Evolutionary conservation across 345 rosid species (phyloP).

Genomic region (Eucalyptus regnans): DNA sequence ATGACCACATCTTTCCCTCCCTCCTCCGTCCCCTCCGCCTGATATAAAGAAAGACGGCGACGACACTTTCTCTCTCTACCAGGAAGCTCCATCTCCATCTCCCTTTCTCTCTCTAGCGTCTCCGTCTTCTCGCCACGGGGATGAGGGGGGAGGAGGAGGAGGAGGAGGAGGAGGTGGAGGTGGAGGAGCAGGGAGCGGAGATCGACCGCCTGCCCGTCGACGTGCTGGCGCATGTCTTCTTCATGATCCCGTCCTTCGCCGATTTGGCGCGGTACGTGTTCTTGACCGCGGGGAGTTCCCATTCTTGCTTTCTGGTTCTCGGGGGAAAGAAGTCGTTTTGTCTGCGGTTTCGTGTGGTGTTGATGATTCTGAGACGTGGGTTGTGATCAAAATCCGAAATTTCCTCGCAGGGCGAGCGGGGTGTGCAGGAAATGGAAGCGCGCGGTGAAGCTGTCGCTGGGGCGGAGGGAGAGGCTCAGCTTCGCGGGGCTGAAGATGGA

Average conservation of each 20-base stretch:
- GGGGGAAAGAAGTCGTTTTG: neutral
- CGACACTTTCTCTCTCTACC: neutral
- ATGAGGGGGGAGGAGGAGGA: neutral
- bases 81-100: neutral
- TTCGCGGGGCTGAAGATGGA: conserved; percentile 86
- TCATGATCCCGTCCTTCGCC: conserved; percentile 54
- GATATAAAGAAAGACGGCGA: neutral
- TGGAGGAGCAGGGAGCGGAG: conserved; percentile 41
- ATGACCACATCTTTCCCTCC: neutral
- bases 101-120: neutral
- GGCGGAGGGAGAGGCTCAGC: conserved; percentile 50
- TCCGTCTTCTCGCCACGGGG: neutral
- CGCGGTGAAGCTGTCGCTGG: conserved; percentile 79
- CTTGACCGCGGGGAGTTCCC: neutral
- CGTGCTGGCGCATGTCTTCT: conserved; percentile 61
- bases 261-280: conserved; percentile 65
- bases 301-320: neutral
- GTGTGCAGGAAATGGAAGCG: conserved; percentile 84
- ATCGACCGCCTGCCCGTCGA: conserved; percentile 75
- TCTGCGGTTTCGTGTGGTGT: neutral
- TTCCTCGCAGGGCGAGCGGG: conserved; percentile 45
- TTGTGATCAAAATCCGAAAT: neutral
- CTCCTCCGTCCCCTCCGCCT: neutral
- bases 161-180: conserved; percentile 8
- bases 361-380: neutral